phyloP scores from a whole-genome alignment of 2,329 filamentous ascomycete genomes.

The Graphilbum ipis-grandicollis region DNA sequence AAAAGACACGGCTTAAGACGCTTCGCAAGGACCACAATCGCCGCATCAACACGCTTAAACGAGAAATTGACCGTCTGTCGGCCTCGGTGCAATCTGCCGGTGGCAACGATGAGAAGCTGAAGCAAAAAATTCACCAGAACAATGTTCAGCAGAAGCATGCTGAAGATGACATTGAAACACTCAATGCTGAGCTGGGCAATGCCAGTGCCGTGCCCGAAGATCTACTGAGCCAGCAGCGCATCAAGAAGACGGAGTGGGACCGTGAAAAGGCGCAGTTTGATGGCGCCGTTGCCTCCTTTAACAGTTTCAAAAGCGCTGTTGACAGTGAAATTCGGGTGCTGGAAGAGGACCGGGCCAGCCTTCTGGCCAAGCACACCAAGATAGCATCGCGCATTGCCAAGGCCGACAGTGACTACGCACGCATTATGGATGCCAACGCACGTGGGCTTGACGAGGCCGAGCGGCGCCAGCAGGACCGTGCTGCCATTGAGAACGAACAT shows the following conservation, averaged over 20 bases:
- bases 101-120: conserved; percentile 58
- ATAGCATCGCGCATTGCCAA: conserved; percentile 54
- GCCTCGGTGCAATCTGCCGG: conserved; percentile 50
- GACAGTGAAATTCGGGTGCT: conserved; percentile 46
- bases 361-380: conserved; percentile 55
- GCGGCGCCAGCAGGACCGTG: conserved; percentile 33
- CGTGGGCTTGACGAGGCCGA: conserved; percentile 48
- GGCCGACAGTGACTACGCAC: conserved; percentile 54
- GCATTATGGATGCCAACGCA: conserved; percentile 51
- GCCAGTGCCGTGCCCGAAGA: conserved; percentile 45
- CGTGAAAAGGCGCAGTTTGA: conserved; percentile 44
- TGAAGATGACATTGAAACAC: conserved; percentile 14
- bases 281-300: conserved; percentile 32
- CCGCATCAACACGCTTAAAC: conserved; percentile 47
- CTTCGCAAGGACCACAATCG: conserved; percentile 60
- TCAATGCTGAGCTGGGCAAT: conserved; percentile 46
- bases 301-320: conserved; percentile 40
- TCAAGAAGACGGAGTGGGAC: conserved; percentile 33
- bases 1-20: conserved; percentile 50
- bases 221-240: conserved; percentile 38
- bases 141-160: conserved; percentile 54
- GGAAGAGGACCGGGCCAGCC: conserved; percentile 43
- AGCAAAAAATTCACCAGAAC: conserved; percentile 59
- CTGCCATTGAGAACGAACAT: conserved; percentile 27
- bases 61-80: conserved; percentile 55